Base-by-base conservation (phyloP, 176 grass and related monocot species). In the Oryza rufipogon region DNA sequence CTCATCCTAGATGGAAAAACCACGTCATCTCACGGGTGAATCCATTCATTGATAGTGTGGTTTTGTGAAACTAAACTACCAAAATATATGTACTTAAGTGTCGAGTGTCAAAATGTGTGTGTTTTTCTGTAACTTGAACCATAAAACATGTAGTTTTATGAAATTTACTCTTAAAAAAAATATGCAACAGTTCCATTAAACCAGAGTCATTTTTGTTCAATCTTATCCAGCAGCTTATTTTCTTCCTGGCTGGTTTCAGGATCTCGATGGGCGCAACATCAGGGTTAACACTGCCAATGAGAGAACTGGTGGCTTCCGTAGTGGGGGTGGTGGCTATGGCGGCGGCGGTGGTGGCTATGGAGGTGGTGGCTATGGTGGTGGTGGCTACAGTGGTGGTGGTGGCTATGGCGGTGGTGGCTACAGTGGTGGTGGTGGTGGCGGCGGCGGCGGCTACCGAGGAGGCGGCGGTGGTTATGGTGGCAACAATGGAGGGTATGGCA, bases 251-350 rank as follows among this genome's bases (percentile, higher is more conserved):
- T 73, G 39, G 33, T 77, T 10, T 74, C 64, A 92, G 93, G 88
- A 92, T 68, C 76, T 95, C 6, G 71, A 92, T 17, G 93, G 93
- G 12, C 76, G 93, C 17, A 71, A 20, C 19, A 56, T 95, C 45
- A 66, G 88, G 60, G 93, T 95, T 75, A 88, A 92, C 60, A 73
- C 74, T 87, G 93, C 93, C 38, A 87, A 71, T 9, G 90, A 95
- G 78, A 86, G 90, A 28, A 86, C 91, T 0, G 6, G 83, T 44
- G 88, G 91, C 30, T 83, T 83, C 67, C 77, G 82, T 20, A 19
- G 68, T 10, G 86, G 78, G 38, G 68, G 34, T 42, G 84, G 52
- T 19, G 82, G 61, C 14, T 15, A 46, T 23, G 9, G 28, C 0
- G 64, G 73, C 3, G 83, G 63, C 3, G 25, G 54, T 6, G 67